Evolutionary conservation across 306 rosid species (phyloP).

Genomic region (Ormosia emarginata): DNA sequence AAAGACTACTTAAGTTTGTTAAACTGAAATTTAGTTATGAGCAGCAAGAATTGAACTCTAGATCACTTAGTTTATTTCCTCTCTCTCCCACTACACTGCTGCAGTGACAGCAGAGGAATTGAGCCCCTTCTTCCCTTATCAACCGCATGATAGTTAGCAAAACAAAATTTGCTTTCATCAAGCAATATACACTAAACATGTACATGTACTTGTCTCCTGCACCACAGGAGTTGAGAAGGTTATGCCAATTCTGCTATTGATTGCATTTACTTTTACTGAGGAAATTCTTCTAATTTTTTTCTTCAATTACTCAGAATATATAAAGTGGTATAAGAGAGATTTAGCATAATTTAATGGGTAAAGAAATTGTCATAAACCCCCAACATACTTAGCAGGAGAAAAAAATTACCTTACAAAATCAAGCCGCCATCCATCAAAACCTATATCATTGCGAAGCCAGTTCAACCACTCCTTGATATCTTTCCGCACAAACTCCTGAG

Average conservation of each 20-base stretch:
- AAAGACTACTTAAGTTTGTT: background rate
- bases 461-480: conserved; percentile 72
- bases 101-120: background rate
- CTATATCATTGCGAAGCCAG: conserved; percentile 74
- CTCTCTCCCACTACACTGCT: background rate
- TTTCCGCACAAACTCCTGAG: conserved; percentile 62
- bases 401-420: conserved; percentile 63
- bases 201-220: background rate
- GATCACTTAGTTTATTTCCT: background rate
- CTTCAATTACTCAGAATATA: background rate
- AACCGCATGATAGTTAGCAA: background rate
- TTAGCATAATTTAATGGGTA: background rate
- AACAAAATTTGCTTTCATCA: background rate
- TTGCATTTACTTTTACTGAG: background rate
- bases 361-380: background rate
- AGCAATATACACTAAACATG: background rate
- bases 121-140: background rate
- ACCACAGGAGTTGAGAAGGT: background rate
- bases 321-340: background rate
- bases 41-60: conserved; percentile 1
- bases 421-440: conserved; percentile 84
- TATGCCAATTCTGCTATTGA: background rate
- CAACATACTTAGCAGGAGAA: background rate
- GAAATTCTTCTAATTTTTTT: background rate
- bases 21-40: background rate